Conservation (phyloP, 2,329 filamentous ascomycete species). For the Ceratocystiopsis brevicomis region DNA sequence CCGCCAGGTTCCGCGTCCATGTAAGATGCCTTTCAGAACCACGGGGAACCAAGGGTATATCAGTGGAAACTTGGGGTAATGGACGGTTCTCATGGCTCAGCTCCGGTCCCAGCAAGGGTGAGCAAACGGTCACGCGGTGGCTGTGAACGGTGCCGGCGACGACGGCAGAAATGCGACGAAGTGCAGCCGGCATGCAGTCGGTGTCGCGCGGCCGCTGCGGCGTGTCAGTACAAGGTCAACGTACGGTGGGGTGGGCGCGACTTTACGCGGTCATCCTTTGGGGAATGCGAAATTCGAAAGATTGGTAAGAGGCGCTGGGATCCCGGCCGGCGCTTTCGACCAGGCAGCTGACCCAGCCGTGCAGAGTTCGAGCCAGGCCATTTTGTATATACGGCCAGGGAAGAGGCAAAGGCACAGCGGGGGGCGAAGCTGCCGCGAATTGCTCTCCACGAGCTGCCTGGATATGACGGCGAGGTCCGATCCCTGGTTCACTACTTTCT, state of each 20-base stretch:
- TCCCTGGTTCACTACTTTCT: background rate
- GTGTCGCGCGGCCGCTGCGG: background rate
- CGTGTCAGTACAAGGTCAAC: background rate
- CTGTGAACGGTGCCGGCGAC: constrained; percentile 1
- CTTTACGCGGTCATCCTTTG: constrained; percentile 1
- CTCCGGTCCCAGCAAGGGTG: background rate
- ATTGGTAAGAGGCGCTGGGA: background rate
- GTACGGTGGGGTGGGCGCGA: constrained; percentile 1
- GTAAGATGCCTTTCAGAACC: no score
- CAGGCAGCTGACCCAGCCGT: background rate
- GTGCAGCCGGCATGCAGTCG: background rate
- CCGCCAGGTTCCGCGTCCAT: no score
- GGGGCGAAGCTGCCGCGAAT: no score
- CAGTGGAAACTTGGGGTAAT: no score
- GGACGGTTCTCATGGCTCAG: no score
- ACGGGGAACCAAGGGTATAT: no score
- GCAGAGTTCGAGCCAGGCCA: constrained; percentile 1
- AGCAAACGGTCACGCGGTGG: constrained; percentile 1
- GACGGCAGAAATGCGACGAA: constrained; percentile 2
- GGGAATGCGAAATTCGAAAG: background rate
- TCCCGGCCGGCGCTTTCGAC: background rate
- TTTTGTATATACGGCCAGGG: background rate
- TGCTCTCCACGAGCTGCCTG: background rate
- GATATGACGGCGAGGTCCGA: background rate
- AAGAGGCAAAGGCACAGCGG: background rate